phyloP scores from a whole-genome alignment of 176 grass and related monocot genomes.

The Eragrostis curvula region DNA sequence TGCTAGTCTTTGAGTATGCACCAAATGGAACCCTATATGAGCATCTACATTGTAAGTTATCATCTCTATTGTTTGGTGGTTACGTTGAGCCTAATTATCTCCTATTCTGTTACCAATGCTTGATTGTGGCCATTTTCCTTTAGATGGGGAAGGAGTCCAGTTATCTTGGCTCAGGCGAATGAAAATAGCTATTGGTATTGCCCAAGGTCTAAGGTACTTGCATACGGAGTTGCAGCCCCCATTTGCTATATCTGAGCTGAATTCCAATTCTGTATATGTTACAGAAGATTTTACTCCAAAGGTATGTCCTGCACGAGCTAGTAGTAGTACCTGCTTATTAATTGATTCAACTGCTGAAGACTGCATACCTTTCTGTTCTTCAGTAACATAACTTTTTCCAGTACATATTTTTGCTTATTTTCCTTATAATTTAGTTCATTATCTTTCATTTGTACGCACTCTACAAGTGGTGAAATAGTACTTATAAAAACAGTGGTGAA shows the following conservation, averaged over 20 bases:
- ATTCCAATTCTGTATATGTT: conserved; percentile 69
- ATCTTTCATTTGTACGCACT: neutral
- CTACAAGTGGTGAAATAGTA: conserved; percentile 8
- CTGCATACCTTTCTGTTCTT: neutral
- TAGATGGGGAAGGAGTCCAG: conserved; percentile 84
- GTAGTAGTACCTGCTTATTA: neutral
- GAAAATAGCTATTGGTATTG: conserved; percentile 93
- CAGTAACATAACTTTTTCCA: neutral
- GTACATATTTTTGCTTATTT: neutral
- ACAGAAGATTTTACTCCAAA: conserved; percentile 97
- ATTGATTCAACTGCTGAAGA: neutral
- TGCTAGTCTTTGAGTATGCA: conserved; percentile 93
- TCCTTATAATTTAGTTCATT: neutral
- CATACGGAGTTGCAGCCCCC: conserved; percentile 82
- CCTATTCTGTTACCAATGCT: neutral
- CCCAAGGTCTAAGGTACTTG: conserved; percentile 77
- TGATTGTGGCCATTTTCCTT: conserved; percentile 17
- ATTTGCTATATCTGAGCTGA: conserved; percentile 76
- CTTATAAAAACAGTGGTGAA: no score
- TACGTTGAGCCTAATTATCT: neutral
- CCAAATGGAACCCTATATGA: conserved; percentile 93
- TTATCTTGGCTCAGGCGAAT: conserved; percentile 92
- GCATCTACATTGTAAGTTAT: conserved; percentile 81
- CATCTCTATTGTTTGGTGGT: neutral
- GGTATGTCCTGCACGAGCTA: conserved; percentile 41